Conservation (phyloP, 73 alveolate species). For the Symbiodinium pilosum region DNA sequence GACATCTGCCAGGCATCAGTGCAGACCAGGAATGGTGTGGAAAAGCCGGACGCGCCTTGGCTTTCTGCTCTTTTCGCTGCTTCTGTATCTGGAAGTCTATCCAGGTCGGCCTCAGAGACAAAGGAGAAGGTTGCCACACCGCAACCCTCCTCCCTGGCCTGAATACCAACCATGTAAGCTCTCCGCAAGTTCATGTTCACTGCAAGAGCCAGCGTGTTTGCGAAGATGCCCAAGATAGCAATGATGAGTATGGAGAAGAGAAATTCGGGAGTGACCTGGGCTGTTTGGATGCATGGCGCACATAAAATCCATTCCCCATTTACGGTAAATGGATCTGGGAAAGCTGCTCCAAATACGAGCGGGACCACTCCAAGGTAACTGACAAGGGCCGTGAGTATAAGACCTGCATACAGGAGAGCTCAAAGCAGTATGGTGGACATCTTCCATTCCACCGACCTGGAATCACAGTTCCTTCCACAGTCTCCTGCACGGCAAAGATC, state of each 20-base stretch:
- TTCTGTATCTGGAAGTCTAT: slow-evolving; percentile 30
- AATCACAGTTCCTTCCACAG: slow-evolving; percentile 49
- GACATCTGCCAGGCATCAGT: too few relatives aligned
- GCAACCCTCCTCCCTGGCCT: not conserved
- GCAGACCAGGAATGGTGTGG: too few relatives aligned
- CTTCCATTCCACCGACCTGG: slow-evolving; percentile 19
- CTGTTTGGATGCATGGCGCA: too few relatives aligned
- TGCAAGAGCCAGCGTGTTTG: not conserved
- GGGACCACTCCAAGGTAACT: slow-evolving; percentile 33
- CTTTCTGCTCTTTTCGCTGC: not conserved
- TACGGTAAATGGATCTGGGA: not conserved
- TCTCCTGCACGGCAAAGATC: slow-evolving; percentile 17
- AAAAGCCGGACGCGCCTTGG: too few relatives aligned
- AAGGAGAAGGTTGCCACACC: not conserved
- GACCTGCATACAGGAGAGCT: not conserved
- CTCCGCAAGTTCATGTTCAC: slow-evolving; percentile 47
- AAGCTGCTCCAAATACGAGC: not conserved
- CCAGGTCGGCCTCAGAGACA: slow-evolving; percentile 25
- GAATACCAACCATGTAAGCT: not conserved
- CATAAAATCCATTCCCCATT: not conserved
- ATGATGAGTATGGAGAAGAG: slow-evolving; percentile 27
- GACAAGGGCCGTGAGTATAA: slow-evolving; percentile 23
- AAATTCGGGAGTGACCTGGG: slow-evolving; percentile 44
- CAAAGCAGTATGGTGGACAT: too few relatives aligned
- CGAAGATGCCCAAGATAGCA: slow-evolving; percentile 49